These are phyloP conservation scores for Ophiostoma populinum DNA, from an alignment of 2,329 filamentous ascomycete species.

Conservation along the genomic window DNA sequence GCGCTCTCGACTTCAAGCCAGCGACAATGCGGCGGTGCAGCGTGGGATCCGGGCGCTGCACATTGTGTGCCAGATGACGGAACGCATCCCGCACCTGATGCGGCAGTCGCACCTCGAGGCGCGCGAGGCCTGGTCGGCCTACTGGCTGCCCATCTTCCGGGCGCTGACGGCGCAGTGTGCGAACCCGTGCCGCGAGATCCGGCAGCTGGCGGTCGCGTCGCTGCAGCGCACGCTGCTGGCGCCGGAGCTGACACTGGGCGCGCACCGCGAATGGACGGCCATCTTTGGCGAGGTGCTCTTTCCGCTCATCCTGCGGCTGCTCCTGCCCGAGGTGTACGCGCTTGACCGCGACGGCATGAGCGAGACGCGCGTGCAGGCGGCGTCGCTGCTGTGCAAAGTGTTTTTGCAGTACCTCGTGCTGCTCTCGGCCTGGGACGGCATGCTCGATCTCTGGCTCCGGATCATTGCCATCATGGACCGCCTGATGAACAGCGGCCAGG, in stretches of 20 bases:
- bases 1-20: too few relatives aligned
- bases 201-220: conserved; percentile 71
- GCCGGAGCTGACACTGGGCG: conserved; percentile 62
- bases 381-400: conserved; percentile 83
- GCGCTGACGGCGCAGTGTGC: conserved; percentile 79
- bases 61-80: conserved; percentile 67
- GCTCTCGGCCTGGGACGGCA: conserved; percentile 69
- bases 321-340: conserved; percentile 91
- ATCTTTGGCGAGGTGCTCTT: conserved; percentile 93
- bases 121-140: conserved; percentile 83
- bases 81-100: conserved; percentile 71
- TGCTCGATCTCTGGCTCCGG: conserved; percentile 80
- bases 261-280: conserved; percentile 82
- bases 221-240: conserved; percentile 76
- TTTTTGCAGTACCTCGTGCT: conserved; percentile 86
- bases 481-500: conserved; percentile 88
- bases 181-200: conserved; percentile 85
- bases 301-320: conserved; percentile 66
- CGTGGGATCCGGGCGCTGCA: conserved; percentile 68
- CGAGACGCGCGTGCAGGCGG: conserved; percentile 81
- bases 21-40: conserved; percentile 54
- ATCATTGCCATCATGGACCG: conserved; percentile 92
- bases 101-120: conserved; percentile 83
- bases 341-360: conserved; percentile 86
- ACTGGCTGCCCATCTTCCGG: conserved; percentile 91